Base-by-base conservation (phyloP, 768 basidiomycete genomes). In the Zangia roseola region DNA sequence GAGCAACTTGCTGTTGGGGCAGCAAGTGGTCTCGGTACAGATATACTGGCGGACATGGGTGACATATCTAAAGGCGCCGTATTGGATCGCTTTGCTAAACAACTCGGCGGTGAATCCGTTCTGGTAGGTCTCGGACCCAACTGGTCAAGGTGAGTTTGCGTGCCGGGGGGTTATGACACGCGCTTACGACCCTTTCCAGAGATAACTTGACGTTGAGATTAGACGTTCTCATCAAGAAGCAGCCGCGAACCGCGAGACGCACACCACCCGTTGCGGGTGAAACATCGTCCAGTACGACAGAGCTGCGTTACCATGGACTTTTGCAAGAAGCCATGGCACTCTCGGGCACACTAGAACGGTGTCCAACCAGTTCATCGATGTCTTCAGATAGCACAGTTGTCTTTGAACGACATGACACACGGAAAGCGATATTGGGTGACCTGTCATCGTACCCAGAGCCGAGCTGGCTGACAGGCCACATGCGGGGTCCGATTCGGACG, bases 401-500 rank as follows among this genome's bases (percentile, higher is more conserved):
- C 57, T 63, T 70, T 9, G 56, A 66, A 0, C 65, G 60, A 26
- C 39, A 23, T 8, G 72, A 82, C 6, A 78, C 80, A 2, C 72
- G 79, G 8, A 46, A 41, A 38, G 25, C 14, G 21, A 33, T 33
- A 14, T 13, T 45, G 9, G 84, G 83, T 4, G 84, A 84, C 17
- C 0, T 71, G 69, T 8, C 80, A 78, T 30, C 47, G 81, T 17
- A 13, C 34, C 28, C 37, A 2, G 51, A 70, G 77, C 16, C 69
- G 70, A 48, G 78, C 46, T 59, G 52, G 56, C 40, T 31, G 37
- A 38, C 40, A 16, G 13, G 25, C 14, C 16, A 30, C 21, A 62
- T 65, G 14, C 77, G 84, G 3, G 77, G 72, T 5, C 84, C 83
- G 1, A 72, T 88, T 13, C 57, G 64, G 13, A 88, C 87, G 0